A percentile compares a stretch with the other conserved stretches of the same genome.
These are phyloP conservation scores for Lepidopterella palustris DNA, from an alignment of 495 filamentous ascomycete species.

Conservation along the genomic window DNA sequence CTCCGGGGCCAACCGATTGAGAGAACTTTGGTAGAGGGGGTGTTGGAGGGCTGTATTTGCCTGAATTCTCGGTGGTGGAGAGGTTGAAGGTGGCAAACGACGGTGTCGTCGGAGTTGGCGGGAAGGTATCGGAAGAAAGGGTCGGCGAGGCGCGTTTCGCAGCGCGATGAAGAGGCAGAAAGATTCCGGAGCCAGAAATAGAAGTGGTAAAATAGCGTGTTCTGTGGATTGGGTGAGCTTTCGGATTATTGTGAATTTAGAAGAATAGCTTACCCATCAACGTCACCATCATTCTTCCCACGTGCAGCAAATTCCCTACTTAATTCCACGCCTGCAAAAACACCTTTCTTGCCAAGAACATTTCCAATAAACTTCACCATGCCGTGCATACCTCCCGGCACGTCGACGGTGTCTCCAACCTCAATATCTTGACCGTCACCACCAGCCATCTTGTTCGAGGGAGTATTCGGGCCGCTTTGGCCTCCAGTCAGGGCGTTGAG, in stretches of 20 bases:
- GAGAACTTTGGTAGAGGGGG: slow-evolving; percentile 63
- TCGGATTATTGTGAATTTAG: slow-evolving; percentile 6
- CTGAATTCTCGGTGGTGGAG: slow-evolving; percentile 29
- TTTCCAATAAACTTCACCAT: slow-evolving; percentile 81
- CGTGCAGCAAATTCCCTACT: slow-evolving; percentile 68
- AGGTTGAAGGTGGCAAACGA: slow-evolving; percentile 49
- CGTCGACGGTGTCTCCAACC: slow-evolving; percentile 86
- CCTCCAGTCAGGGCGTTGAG: slow-evolving; percentile 56
- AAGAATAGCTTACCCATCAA: slow-evolving; percentile 68
- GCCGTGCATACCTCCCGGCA: slow-evolving; percentile 90
- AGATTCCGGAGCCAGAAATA: slow-evolving; percentile 78
- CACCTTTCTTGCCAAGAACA: slow-evolving; percentile 82
- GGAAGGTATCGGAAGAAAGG: slow-evolving; percentile 51
- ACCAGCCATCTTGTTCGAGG: slow-evolving; percentile 33
- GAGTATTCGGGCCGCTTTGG: slow-evolving; percentile 36
- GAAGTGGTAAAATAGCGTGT: slow-evolving; percentile 78
- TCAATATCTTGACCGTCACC: slow-evolving; percentile 52
- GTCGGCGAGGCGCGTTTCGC: slow-evolving; percentile 59
- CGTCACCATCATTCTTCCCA: slow-evolving; percentile 95
- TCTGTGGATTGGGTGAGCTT: slow-evolving; percentile 38
- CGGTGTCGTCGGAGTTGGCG: slow-evolving; percentile 63
- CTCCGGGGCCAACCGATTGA: slow-evolving; percentile 75
- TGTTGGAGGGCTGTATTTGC: slow-evolving; percentile 57
- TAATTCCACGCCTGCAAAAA: slow-evolving; percentile 93
- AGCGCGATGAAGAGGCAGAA: slow-evolving; percentile 82